Conservation (phyloP, 2,329 filamentous ascomycete genomes). For the Leptographium flavum region DNA sequence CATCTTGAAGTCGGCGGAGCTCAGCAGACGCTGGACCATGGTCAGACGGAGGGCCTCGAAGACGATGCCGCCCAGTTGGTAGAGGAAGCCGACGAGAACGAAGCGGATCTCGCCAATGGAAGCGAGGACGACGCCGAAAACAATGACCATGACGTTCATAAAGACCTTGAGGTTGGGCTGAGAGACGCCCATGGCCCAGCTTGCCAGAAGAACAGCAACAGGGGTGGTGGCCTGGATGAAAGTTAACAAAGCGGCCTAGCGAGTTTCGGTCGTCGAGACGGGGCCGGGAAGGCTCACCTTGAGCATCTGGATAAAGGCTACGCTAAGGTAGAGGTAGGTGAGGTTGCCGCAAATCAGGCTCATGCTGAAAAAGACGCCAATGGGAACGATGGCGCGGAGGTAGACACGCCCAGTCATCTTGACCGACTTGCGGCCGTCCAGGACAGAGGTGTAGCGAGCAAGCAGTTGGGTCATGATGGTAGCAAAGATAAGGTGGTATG, state of each 20-base stretch:
- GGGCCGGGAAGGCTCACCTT: conserved; percentile 57
- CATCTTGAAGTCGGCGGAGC: conserved; percentile 81
- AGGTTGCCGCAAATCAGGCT: conserved; percentile 94
- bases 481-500: conserved; percentile 90
- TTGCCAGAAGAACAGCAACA: conserved; percentile 78
- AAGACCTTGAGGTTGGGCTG: conserved; percentile 77
- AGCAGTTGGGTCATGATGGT: conserved; percentile 90
- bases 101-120: conserved; percentile 95
- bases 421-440: conserved; percentile 89
- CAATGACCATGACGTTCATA: conserved; percentile 87
- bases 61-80: conserved; percentile 62
- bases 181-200: conserved; percentile 75
- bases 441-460: conserved; percentile 73
- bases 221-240: conserved; percentile 68
- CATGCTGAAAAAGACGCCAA: conserved; percentile 90
- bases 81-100: conserved; percentile 63
- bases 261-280: neutral
- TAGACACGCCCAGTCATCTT: conserved; percentile 96
- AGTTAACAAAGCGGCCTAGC: too few species aligned
- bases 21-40: conserved; percentile 72
- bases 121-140: conserved; percentile 85
- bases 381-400: conserved; percentile 82
- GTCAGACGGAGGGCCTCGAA: conserved; percentile 75
- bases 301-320: conserved; percentile 98
- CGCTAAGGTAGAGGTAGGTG: conserved; percentile 87